Percentiles rank a stretch among this genome's conserved stretches.
Evolutionary conservation across 495 filamentous ascomycete species (phyloP).

Genomic region (Viridothelium virens): DNA sequence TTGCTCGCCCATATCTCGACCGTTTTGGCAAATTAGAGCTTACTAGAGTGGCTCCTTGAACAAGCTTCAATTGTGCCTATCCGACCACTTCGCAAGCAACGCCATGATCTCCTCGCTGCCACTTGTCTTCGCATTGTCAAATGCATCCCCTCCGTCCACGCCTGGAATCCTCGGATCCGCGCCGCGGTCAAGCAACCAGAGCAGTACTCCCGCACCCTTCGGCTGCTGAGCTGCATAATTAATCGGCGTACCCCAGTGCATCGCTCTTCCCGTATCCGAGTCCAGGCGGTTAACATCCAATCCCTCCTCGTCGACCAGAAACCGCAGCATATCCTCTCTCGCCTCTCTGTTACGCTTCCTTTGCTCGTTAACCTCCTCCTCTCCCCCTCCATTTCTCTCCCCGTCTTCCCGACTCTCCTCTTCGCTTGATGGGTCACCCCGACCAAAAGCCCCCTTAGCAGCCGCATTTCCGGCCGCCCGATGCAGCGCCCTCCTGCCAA

Average conservation of each 20-base stretch:
- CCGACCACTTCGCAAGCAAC: not conserved
- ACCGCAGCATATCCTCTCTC: not conserved
- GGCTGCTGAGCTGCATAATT: not conserved
- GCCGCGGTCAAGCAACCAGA: not conserved
- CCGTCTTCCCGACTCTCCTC: not conserved
- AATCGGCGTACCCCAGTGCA: conserved; percentile 8
- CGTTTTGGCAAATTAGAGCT: too few species aligned
- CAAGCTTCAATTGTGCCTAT: not conserved
- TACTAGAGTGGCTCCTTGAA: too few species aligned
- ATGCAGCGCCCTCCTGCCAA: not conserved
- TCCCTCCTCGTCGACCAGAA: not conserved
- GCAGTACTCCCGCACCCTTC: not conserved
- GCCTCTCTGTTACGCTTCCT: not conserved
- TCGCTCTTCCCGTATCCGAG: not conserved
- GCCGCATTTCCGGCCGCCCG: not conserved
- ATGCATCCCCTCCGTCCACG: not conserved
- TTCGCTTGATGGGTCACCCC: not conserved
- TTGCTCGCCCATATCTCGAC: too few species aligned
- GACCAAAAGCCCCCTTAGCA: not conserved
- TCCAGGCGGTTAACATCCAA: not conserved
- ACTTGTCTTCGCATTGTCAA: conserved; percentile 3
- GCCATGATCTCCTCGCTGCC: conserved; percentile 2
- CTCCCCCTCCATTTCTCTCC: too few species aligned
- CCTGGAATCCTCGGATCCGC: conserved; percentile 1
- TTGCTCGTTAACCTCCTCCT: not conserved